phyloP scores from a whole-genome alignment of 2,329 filamentous ascomycete species.

The Xylaria sp. region DNA sequence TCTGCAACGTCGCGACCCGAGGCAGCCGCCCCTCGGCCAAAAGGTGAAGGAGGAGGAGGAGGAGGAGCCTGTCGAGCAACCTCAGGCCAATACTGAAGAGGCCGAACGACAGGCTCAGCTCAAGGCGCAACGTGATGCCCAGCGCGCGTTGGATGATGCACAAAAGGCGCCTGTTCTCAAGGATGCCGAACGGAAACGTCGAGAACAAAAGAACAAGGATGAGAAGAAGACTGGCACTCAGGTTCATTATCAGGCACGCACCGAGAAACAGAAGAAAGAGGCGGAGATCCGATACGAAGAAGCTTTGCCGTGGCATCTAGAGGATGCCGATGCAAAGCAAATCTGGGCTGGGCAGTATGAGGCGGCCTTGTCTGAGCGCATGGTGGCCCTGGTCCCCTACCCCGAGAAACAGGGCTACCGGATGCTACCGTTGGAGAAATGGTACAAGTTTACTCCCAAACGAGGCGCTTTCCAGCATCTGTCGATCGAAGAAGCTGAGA shows the following conservation, averaged over 20 bases:
- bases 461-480: slow-evolving; percentile 75
- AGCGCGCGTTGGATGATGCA: slow-evolving; percentile 84
- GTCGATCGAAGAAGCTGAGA: slow-evolving; percentile 84
- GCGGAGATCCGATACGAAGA: slow-evolving; percentile 86
- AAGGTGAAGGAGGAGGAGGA: slow-evolving; percentile 69
- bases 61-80: slow-evolving; percentile 57
- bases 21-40: slow-evolving; percentile 68
- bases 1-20: slow-evolving; percentile 86
- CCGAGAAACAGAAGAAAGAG: slow-evolving; percentile 80
- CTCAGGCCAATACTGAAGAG: slow-evolving; percentile 61
- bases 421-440: slow-evolving; percentile 93
- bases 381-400: slow-evolving; percentile 78
- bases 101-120: slow-evolving; percentile 69
- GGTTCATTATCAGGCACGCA: slow-evolving; percentile 79
- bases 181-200: slow-evolving; percentile 55
- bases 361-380: slow-evolving; percentile 82
- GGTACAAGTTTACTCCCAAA: slow-evolving; percentile 86
- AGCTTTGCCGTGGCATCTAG: slow-evolving; percentile 92
- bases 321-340: slow-evolving; percentile 95
- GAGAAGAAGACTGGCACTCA: slow-evolving; percentile 82
- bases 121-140: slow-evolving; percentile 81
- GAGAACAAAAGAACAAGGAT: slow-evolving; percentile 60
- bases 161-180: slow-evolving; percentile 87
- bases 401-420: slow-evolving; percentile 67
- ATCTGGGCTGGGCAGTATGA: slow-evolving; percentile 94